phyloP scores from a whole-genome alignment of 2,329 filamentous ascomycete species.

The Penicillium sp. region DNA sequence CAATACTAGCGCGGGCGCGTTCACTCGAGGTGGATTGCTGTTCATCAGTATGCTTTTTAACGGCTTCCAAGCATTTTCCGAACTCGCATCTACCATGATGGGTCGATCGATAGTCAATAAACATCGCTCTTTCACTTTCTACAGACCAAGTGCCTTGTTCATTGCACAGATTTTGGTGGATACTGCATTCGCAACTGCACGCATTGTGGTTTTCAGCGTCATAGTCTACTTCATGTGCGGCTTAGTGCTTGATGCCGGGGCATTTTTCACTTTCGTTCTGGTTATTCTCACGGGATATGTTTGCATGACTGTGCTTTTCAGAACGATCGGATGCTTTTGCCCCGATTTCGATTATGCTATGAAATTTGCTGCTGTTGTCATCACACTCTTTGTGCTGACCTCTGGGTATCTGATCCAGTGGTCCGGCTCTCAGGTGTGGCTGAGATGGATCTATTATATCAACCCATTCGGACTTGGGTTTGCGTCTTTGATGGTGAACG shows the following conservation, averaged over 20 bases:
- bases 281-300: slow-evolving; percentile 71
- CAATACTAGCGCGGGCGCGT: slow-evolving; percentile 68
- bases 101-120: slow-evolving; percentile 80
- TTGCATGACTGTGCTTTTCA: slow-evolving; percentile 77
- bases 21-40: slow-evolving; percentile 79
- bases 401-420: slow-evolving; percentile 85
- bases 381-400: slow-evolving; percentile 80
- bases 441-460: slow-evolving; percentile 80
- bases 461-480: slow-evolving; percentile 78
- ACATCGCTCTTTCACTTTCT: slow-evolving; percentile 81
- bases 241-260: slow-evolving; percentile 69
- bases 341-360: slow-evolving; percentile 85
- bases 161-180: slow-evolving; percentile 83
- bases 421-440: slow-evolving; percentile 72
- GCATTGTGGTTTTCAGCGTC: slow-evolving; percentile 73
- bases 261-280: slow-evolving; percentile 78
- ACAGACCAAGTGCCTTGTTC: slow-evolving; percentile 80
- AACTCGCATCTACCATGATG: slow-evolving; percentile 75
- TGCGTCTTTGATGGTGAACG: slow-evolving; percentile 81
- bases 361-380: slow-evolving; percentile 77
- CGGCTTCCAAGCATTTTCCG: slow-evolving; percentile 82
- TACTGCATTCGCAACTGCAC: slow-evolving; percentile 69
- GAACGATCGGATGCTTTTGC: slow-evolving; percentile 73
- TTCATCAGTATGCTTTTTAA: slow-evolving; percentile 84
- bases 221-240: slow-evolving; percentile 82